Evolutionary conservation across 805 yeast genomes (phyloP), one percentile per base, ranked within the genome.

Genomic region (Candida khao-thaluensis): DNA sequence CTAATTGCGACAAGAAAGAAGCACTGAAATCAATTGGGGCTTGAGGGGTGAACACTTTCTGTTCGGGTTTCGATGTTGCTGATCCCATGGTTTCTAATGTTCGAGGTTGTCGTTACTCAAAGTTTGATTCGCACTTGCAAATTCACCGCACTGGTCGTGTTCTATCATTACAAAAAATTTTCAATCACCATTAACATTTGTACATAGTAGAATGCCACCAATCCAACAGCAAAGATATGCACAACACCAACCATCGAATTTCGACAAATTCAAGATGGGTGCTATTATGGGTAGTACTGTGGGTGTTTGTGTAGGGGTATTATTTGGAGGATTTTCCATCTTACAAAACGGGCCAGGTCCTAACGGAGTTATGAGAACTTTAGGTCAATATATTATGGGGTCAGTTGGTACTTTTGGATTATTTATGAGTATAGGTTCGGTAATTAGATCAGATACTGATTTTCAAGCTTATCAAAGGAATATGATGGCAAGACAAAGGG

Each of bases 211-310:
- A 32, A 74, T 75, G 79, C 81, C 81, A 44, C 89, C 89, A 60
- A 82, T 79, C 49, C 85, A 75, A 60, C 85, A 81, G 63, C 73
- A 76, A 44, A 83, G 79, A 58, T 72, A 71, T 48, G 69, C 56
- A 16, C 59, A 55, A 32, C 70, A 66, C 23, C 81, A 80, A 52
- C 95, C 95, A 41, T 84, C 96, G 35, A 81, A 84, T 64, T 88
- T 90, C 69, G 96, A 93, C 41, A 93, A 93, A 70, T 86, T 93
- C 78, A 93, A 93, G 69, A 93, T 93, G 98, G 99, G 99, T 40
- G 82, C 89, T 45, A 70, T 91, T 71, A 93, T 93, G 97, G 99
- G 99, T 47, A 69, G 81, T 42, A 77, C 88, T 24, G 90, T 83
- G 24, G 99, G 99, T 49, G 93, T 89, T 7, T 93, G 95, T 56